A percentile compares a stretch with the other conserved stretches of the same genome.
phyloP scores from a whole-genome alignment of 352 stramenopile genomes.

The Globisporangium viniferum region DNA sequence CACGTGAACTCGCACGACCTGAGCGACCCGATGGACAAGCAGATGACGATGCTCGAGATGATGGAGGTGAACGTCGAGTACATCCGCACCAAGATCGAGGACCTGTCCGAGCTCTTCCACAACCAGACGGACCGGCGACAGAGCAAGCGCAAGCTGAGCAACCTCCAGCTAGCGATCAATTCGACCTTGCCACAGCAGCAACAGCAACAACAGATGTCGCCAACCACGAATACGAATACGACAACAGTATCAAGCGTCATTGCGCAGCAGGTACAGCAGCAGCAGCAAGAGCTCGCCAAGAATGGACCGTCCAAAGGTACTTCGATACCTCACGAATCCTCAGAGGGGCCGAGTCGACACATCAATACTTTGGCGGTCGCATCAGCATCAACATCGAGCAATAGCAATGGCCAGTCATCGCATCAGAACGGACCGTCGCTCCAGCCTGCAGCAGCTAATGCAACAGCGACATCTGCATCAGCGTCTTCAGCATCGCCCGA shows the following conservation, averaged over 20 bases:
- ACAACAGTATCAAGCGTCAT: background rate
- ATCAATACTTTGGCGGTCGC: background rate
- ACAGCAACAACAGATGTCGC: too few relatives aligned
- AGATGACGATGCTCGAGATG: constrained; percentile 86
- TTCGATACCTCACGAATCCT: background rate
- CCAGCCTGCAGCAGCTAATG: background rate
- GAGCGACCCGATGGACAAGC: constrained; percentile 74
- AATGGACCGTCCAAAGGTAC: background rate
- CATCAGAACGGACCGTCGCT: background rate
- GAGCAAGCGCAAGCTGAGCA: constrained; percentile 19
- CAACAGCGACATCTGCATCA: constrained; percentile 7
- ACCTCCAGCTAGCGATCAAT: constrained; percentile 10
- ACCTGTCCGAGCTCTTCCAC: constrained; percentile 52
- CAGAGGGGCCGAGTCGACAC: background rate
- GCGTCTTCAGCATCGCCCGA: background rate
- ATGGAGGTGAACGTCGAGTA: constrained; percentile 85
- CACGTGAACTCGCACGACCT: constrained; percentile 62
- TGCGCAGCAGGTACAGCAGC: constrained; percentile 10
- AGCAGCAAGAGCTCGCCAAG: constrained; percentile 4
- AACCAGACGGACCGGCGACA: constrained; percentile 23
- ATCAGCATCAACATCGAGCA: background rate
- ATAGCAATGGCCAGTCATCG: background rate
- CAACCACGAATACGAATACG: background rate
- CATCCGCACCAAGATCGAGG: constrained; percentile 77
- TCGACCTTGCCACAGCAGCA: background rate